A percentile compares a stretch with the other conserved stretches of the same genome.
Conservation (phyloP, 257 asterid species). For the Solanum appendiculatum region DNA sequence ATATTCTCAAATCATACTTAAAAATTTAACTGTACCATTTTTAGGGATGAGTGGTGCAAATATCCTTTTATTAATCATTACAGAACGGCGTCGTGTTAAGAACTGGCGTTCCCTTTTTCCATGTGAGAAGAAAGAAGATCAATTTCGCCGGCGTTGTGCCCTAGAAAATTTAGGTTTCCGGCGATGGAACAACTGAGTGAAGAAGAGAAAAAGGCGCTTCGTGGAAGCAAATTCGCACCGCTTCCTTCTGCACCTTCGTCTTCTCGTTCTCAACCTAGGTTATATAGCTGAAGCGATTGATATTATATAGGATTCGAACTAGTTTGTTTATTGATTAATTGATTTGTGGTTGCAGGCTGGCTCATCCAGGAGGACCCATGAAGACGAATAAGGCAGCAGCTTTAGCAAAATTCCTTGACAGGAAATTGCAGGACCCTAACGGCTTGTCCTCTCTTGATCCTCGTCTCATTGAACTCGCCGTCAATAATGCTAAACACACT, state of each 20-base stretch:
- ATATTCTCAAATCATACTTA: not conserved
- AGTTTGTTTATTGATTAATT: not conserved
- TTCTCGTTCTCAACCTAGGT: slow-evolving; percentile 43
- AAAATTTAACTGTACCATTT: not conserved
- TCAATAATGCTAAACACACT: slow-evolving; percentile 68
- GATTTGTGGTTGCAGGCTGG: slow-evolving; percentile 35
- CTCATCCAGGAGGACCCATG: slow-evolving; percentile 94
- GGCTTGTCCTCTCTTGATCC: slow-evolving; percentile 79
- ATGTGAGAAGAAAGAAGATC: not conserved
- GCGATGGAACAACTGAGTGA: slow-evolving; percentile 68
- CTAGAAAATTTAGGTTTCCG: not conserved
- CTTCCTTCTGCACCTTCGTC: slow-evolving; percentile 57
- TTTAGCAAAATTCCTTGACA: slow-evolving; percentile 77
- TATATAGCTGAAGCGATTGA: not conserved
- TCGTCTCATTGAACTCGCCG: slow-evolving; percentile 69
- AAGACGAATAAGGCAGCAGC: slow-evolving; percentile 98
- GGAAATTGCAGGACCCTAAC: slow-evolving; percentile 79
- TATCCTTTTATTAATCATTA: not conserved
- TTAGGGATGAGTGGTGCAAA: not conserved
- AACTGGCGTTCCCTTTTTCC: not conserved
- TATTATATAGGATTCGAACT: not conserved
- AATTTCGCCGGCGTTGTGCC: not conserved
- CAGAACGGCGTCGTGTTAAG: not conserved
- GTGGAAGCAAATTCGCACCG: slow-evolving; percentile 97
- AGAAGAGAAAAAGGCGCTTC: slow-evolving; percentile 79